Base-by-base conservation (phyloP, 169 alveolate species). In the Cryptosporidium ubiquitum region DNA sequence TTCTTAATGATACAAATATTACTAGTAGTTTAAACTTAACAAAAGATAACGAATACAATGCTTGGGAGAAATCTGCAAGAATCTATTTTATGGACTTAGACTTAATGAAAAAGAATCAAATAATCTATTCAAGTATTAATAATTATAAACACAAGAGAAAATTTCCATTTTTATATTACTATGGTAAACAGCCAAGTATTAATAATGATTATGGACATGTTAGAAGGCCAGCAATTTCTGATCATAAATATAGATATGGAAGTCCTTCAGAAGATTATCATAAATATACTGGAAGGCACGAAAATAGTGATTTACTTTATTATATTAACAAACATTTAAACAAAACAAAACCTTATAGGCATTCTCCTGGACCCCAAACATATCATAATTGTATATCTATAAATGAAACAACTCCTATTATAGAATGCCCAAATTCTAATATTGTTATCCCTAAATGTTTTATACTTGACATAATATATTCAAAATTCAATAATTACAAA, bases 171-270 rank as follows among this genome's bases (percentile, higher is more conserved):
- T 16, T 79, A 18, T 74, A 55, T 58, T 79, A 61, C 33, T 79
- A 79, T 79, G 40, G 79, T 20, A 47, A 49, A 42, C 64, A 40
- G 35, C 73, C 89, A 23, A 61, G 23, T 31, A 37, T 42, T 18
- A 20, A 42, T 9, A 79, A 79, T 61, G 44, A 42, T 31, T 79
- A 40, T 64, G 89, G 89, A 23, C 75, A 79, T 79, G 47, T 64
- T 29, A 79, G 89, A 61, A 79, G 61, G 20, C 89, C 89, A 9
- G 89, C 89, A 47, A 64, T 61, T 39, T 79, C 89, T 10, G 89
- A 79, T 26, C 61, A 64, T 26, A 79, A 64, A 79, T 79, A 61
- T 26, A 79, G 75, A 26, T 79, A 60, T 64, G 89, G 75, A 18
- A 79, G 89, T 47, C 89, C 89, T 20, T 12, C 64, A 1, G 89